Evolutionary conservation across 2,329 filamentous ascomycete species (phyloP).

Genomic region (Aspergillus oerlinghausenensis): DNA sequence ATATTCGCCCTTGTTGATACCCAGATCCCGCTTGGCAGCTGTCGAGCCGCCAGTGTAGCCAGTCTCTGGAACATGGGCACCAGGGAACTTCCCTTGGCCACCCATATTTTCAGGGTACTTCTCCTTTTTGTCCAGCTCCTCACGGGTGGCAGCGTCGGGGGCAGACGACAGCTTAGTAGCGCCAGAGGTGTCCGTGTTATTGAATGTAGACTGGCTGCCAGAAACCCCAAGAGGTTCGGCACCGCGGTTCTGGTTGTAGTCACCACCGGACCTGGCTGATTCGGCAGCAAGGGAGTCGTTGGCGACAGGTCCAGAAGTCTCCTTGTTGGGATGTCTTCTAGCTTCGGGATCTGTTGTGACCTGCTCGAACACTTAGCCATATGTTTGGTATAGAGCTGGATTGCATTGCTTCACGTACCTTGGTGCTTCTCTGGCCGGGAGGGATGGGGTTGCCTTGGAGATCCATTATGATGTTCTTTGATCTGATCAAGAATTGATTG

Average conservation of each 20-base stretch:
- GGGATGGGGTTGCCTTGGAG: conserved; percentile 37
- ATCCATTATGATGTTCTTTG: conserved; percentile 30
- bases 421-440: conserved; percentile 29
- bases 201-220: conserved; percentile 51
- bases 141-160: conserved; percentile 42
- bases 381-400: neutral
- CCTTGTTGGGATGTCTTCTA: conserved; percentile 50
- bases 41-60: conserved; percentile 35
- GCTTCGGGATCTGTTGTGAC: conserved; percentile 47
- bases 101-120: conserved; percentile 38
- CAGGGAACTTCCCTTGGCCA: conserved; percentile 36
- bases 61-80: conserved; percentile 28
- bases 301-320: conserved; percentile 60
- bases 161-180: conserved; percentile 50
- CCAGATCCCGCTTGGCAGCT: conserved; percentile 28
- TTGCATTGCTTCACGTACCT: conserved; percentile 21
- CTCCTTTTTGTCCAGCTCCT: conserved; percentile 40
- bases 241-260: conserved; percentile 57
- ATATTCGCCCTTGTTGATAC: conserved; percentile 20
- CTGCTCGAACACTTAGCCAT: conserved; percentile 5
- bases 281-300: conserved; percentile 72
- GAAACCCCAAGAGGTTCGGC: conserved; percentile 48
- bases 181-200: conserved; percentile 52
- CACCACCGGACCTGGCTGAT: conserved; percentile 57
- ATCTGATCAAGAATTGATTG: neutral